Conservation (phyloP, 192 early-diverging fungal species). For the Funneliformis geosporum region DNA sequence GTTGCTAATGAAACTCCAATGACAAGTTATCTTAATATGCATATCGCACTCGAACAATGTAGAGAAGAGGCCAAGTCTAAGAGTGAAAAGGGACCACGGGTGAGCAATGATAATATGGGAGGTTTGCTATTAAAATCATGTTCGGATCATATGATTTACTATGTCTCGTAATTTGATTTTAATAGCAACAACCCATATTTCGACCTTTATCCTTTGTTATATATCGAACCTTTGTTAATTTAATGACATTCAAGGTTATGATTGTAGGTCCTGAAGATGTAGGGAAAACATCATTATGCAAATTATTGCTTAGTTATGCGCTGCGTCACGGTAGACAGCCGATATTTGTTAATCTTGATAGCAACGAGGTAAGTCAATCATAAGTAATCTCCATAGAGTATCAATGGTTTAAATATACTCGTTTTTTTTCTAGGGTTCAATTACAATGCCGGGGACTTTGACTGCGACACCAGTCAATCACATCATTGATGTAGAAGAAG, state of each 20-base stretch:
- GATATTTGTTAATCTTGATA: constrained; percentile 85
- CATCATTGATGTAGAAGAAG: constrained; percentile 83
- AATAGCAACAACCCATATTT: no score
- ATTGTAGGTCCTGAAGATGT: constrained; percentile 90
- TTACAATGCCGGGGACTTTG: constrained; percentile 85
- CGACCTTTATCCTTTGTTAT: not conserved
- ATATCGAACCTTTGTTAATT: not conserved
- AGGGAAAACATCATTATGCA: constrained; percentile 88
- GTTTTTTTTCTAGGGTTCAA: constrained; percentile 57
- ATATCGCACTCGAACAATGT: constrained; percentile 82
- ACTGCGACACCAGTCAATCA: constrained; percentile 74
- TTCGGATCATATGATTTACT: no score
- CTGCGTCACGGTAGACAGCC: constrained; percentile 71
- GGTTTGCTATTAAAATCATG: no score
- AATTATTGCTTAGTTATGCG: constrained; percentile 87
- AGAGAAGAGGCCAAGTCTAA: constrained; percentile 52
- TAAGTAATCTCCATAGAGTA: not conserved
- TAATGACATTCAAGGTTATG: constrained; percentile 57
- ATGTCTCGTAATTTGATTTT: no score
- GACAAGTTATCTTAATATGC: constrained; percentile 84
- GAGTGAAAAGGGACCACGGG: constrained; percentile 51
- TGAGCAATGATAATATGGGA: constrained; percentile 31
- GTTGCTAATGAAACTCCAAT: constrained; percentile 96
- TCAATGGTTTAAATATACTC: not conserved
- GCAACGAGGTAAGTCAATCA: constrained; percentile 58